Base-by-base conservation (phyloP, 139 green algal genomes). In the Tetradesmus obliquus region DNA sequence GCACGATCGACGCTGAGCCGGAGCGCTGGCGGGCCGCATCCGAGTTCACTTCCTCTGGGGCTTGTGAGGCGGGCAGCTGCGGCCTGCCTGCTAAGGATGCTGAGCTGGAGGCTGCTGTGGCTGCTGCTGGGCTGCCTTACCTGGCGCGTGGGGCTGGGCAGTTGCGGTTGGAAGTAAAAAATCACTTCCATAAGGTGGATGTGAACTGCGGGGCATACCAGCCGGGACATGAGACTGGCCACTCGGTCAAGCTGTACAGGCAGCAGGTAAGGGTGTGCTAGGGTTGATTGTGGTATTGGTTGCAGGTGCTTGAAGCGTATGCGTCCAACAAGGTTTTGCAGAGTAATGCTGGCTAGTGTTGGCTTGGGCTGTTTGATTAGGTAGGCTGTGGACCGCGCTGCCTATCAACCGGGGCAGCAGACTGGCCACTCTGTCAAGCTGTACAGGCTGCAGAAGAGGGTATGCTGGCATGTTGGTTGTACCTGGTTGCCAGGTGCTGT, bases 221-320 rank as follows among this genome's bases (percentile, higher is more conserved):
- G 83, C 83, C 57, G 8, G 83, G 83, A 10, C 55, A 88, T 10
- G 57, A 22, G 4, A 88, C 83, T 19, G 83, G 83, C 10, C 83
- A 88, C 24, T 5, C 55, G 12, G 83, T 57, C 57, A 88, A 88
- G 57, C 57, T 88, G 57, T 88, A 32, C 24, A 53, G n/a, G 74
- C 7, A 5, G 74, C n/a, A 54, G 74, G 24, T 51, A 10, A 20
- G 74, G n/a, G 32, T 45, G 32, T 45, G 32, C 32, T 45, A 45
- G 32, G 32, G 32, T 45, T 45, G 32, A 45, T 45, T 45, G 32
- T 45, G 32, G 32, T 45, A 45, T 45, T 45, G 32, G 32, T 45
- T 45, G 32, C 32, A 45, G 32, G 32, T 45, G 32, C 32, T 45
- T 45, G 32, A 45, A 45, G 32, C 32, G 32, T 45, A 45, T 45